Percentiles rank a stretch among this genome's conserved stretches.
These are phyloP conservation scores for Margaritispora aquatica DNA, from an alignment of 495 filamentous ascomycete genomes.

Conservation along the genomic window DNA sequence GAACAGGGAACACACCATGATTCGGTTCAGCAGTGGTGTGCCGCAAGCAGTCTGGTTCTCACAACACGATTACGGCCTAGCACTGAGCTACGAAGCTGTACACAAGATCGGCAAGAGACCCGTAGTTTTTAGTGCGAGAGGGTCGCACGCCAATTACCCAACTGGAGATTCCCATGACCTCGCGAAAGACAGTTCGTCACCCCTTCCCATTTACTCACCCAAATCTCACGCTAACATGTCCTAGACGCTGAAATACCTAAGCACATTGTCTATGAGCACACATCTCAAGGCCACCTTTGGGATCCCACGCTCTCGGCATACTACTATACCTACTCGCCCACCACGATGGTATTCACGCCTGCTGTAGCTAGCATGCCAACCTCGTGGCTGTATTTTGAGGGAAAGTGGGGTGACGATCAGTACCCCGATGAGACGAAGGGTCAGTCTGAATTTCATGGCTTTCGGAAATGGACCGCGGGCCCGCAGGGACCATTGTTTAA, in stretches of 20 bases:
- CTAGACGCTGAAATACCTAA: slow-evolving; percentile 43
- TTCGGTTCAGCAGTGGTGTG: slow-evolving; percentile 76
- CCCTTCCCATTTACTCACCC: neutral
- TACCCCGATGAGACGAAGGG: slow-evolving; percentile 70
- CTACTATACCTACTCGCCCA: slow-evolving; percentile 13
- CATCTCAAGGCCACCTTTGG: slow-evolving; percentile 89
- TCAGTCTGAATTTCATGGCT: slow-evolving; percentile 63
- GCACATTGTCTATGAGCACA: slow-evolving; percentile 77
- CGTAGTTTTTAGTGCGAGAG: slow-evolving; percentile 79
- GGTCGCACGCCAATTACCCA: slow-evolving; percentile 94
- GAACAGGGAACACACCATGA: slow-evolving; percentile 71
- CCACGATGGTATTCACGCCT: slow-evolving; percentile 27
- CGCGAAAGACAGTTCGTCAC: slow-evolving; percentile 41
- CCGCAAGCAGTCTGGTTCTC: slow-evolving; percentile 80
- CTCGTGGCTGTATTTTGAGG: slow-evolving; percentile 78
- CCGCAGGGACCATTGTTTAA: slow-evolving; percentile 87
- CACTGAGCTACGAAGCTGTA: slow-evolving; percentile 75
- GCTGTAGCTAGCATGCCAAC: slow-evolving; percentile 59
- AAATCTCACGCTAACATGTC: neutral
- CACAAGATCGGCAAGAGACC: slow-evolving; percentile 65
- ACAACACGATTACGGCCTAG: slow-evolving; percentile 78
- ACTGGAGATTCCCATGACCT: slow-evolving; percentile 47
- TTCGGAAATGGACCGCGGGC: slow-evolving; percentile 89
- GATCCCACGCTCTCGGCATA: slow-evolving; percentile 67
- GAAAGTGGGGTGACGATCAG: slow-evolving; percentile 86